Conservation (phyloP, 768 basidiomycete species). For the Leucosporidium creatinivorum region DNA sequence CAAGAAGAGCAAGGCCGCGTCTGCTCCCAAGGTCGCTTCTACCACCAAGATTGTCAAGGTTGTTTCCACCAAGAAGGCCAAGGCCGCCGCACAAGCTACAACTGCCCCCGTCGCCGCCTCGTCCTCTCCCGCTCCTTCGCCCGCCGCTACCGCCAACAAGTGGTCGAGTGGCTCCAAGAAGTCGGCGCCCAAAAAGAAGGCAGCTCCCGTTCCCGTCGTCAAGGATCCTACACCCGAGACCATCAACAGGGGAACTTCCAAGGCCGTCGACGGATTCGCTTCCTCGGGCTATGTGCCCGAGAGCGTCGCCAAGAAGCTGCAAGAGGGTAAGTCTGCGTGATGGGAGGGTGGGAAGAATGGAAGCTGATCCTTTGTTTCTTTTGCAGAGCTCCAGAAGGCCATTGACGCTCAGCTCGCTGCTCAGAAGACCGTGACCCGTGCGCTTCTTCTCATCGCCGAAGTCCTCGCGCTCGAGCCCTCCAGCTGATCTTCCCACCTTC, state of each 20-base stretch:
- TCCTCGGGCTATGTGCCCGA: slow-evolving; percentile 17
- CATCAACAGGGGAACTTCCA: slow-evolving; percentile 6
- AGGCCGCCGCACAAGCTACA: background rate
- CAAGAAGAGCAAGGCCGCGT: background rate
- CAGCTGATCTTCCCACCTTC: too few relatives aligned
- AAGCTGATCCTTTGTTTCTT: background rate
- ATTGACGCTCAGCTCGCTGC: slow-evolving; percentile 15
- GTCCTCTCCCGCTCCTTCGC: background rate
- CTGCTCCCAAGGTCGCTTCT: background rate
- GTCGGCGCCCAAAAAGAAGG: slow-evolving; percentile 6
- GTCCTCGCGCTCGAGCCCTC: background rate
- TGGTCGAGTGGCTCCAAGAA: background rate
- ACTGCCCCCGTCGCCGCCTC: background rate
- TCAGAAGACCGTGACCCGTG: slow-evolving; percentile 14
- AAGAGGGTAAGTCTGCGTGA: background rate
- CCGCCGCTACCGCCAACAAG: background rate
- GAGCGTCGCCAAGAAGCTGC: background rate
- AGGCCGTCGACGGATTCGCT: slow-evolving; percentile 18
- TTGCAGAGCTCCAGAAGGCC: background rate
- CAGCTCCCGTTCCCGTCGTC: slow-evolving; percentile 24
- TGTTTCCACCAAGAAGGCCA: slow-evolving; percentile 1
- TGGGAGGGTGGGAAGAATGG: background rate
- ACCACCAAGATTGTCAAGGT: background rate
- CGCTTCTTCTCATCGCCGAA: background rate
- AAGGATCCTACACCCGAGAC: slow-evolving; percentile 10